A percentile compares a stretch with the other conserved stretches of the same genome.
These are phyloP conservation scores for Lecanicillium sp. DNA, from an alignment of 2,329 filamentous ascomycete species.

Conservation along the genomic window DNA sequence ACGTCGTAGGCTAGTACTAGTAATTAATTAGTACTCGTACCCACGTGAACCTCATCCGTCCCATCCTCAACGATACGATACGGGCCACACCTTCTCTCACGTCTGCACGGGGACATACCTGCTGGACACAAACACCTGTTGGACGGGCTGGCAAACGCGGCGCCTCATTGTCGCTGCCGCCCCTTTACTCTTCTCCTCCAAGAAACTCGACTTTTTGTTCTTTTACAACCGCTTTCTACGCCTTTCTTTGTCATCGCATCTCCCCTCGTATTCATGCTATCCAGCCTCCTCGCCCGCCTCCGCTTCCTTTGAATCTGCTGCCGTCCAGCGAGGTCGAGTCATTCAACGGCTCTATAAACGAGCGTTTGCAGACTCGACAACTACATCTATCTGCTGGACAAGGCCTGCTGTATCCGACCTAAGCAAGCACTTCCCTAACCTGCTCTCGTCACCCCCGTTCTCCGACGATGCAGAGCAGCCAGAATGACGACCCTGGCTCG, in stretches of 20 bases:
- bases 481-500: slow-evolving; percentile 17
- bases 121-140: neutral
- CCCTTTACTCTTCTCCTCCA: neutral
- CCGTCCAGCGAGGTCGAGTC: neutral
- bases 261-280: neutral
- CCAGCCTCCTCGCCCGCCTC: too few relatives aligned
- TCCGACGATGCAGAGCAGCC: slow-evolving; percentile 21
- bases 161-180: neutral
- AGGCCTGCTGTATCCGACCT: neutral
- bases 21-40: neutral
- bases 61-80: neutral
- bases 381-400: too few relatives aligned
- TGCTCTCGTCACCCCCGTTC: neutral
- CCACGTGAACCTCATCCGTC: slow-evolving; percentile 8
- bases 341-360: neutral
- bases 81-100: slow-evolving; percentile 6
- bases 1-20: too few relatives aligned
- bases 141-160: neutral
- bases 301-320: neutral
- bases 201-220: neutral
- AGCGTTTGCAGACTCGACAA: too few relatives aligned
- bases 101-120: neutral
- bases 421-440: neutral
- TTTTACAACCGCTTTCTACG: neutral
- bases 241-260: neutral